Conservation (phyloP, 225 moss, liverwort and hornwort genomes). For the Marchantia paleacea region DNA sequence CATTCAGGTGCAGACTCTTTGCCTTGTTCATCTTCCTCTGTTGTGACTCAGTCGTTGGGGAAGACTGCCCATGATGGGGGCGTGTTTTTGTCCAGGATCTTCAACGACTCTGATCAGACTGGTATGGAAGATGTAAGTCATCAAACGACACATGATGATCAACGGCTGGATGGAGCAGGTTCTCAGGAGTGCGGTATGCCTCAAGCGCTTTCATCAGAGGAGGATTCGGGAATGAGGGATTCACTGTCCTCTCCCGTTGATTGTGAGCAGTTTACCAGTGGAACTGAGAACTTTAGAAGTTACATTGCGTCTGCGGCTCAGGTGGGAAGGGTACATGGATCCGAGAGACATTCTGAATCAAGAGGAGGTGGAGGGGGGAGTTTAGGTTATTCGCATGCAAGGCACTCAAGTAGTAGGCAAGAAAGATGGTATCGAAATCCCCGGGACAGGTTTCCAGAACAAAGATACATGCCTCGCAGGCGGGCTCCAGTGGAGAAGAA, state of each 20-base stretch:
- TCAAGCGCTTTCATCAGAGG: constrained; percentile 27
- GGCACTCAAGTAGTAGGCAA: constrained; percentile 33
- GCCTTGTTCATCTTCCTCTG: constrained; percentile 26
- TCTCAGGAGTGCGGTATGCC: constrained; percentile 9
- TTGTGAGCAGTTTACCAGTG: constrained; percentile 32
- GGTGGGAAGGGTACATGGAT: constrained; percentile 18
- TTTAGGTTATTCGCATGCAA: constrained; percentile 27
- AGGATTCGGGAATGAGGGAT: constrained; percentile 24
- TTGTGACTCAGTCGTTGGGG: constrained; percentile 6
- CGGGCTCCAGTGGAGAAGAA: constrained; percentile 38
- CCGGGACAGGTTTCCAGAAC: constrained; percentile 33
- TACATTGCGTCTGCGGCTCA: constrained; percentile 16
- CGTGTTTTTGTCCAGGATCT: constrained; percentile 31
- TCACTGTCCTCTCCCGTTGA: constrained; percentile 25
- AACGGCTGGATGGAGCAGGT: constrained; percentile 27
- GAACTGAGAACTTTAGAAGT: constrained; percentile 31
- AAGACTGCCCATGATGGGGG: constrained; percentile 26
- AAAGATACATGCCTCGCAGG: constrained; percentile 42
- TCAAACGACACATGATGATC: constrained; percentile 25
- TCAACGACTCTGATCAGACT: constrained; percentile 34
- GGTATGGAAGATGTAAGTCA: constrained; percentile 34
- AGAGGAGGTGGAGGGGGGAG: constrained; percentile 30
- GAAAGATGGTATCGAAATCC: constrained; percentile 38
- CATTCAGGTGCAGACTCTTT: constrained; percentile 27
- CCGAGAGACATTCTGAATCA: constrained; percentile 23